phyloP scores from a whole-genome alignment of 192 early-diverging fungal genomes.

The Coemansia sp. region DNA sequence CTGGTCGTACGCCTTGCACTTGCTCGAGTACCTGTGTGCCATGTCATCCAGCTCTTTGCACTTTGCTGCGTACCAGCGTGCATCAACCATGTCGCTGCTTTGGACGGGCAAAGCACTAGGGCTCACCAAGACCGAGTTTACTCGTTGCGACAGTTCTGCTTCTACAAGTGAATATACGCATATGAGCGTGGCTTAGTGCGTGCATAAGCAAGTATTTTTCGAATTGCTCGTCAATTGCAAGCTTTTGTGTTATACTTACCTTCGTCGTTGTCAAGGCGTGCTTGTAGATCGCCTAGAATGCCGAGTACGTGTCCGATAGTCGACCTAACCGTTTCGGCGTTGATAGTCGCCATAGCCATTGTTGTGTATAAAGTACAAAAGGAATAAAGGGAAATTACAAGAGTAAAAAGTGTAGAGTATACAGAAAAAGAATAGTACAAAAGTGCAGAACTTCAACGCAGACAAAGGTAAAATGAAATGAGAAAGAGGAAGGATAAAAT shows the following conservation, averaged over 20 bases:
- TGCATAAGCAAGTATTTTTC: not conserved
- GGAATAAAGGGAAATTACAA: not conserved
- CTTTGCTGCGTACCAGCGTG: constrained; percentile 24
- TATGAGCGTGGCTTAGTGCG: not conserved
- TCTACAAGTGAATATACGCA: constrained; percentile 2
- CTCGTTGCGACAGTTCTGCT: not conserved
- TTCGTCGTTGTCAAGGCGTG: constrained; percentile 13
- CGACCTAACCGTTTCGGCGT: constrained; percentile 17
- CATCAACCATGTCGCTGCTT: constrained; percentile 10
- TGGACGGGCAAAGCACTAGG: not conserved
- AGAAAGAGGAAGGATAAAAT: too few species aligned
- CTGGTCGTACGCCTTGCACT: constrained; percentile 41
- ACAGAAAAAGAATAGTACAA: not conserved
- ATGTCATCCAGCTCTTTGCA: constrained; percentile 36
- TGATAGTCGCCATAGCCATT: constrained; percentile 16
- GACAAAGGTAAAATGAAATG: too few species aligned
- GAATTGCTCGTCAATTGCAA: not conserved
- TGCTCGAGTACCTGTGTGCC: constrained; percentile 19
- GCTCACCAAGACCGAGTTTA: not conserved
- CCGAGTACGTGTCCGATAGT: constrained; percentile 34
- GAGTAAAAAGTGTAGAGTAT: not conserved
- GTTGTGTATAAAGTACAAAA: constrained; percentile 1
- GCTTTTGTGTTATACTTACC: not conserved
- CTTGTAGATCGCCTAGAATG: constrained; percentile 28
- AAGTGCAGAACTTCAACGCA: not conserved